These are phyloP conservation scores for Dichomitus squalens DNA, from an alignment of 1,284 basidiomycete species.

Conservation along the genomic window DNA sequence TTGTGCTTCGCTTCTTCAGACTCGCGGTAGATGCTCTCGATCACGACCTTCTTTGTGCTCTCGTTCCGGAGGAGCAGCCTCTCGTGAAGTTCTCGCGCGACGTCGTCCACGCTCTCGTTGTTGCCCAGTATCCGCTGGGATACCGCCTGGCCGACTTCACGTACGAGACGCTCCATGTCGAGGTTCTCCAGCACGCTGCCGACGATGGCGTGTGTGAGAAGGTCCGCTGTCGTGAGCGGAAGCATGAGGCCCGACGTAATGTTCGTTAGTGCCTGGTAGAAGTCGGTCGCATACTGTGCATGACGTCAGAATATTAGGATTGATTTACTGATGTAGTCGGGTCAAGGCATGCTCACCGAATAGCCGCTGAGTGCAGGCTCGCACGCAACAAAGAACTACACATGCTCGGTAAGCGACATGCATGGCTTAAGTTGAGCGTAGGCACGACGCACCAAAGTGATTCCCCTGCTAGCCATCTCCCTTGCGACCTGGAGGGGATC, in stretches of 20 bases:
- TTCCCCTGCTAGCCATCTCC: slow-evolving; percentile 88
- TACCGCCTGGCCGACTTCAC: slow-evolving; percentile 92
- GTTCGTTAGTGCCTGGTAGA: slow-evolving; percentile 90
- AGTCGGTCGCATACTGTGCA: slow-evolving; percentile 86
- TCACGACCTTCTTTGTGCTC: slow-evolving; percentile 94
- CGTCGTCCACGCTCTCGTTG: slow-evolving; percentile 94
- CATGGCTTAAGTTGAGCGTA: background rate
- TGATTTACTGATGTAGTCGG: slow-evolving; percentile 1
- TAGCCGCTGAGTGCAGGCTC: slow-evolving; percentile 96
- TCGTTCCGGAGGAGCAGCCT: slow-evolving; percentile 91
- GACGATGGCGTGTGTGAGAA: slow-evolving; percentile 97
- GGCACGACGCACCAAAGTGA: slow-evolving; percentile 71
- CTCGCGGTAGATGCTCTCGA: slow-evolving; percentile 96
- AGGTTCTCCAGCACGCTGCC: slow-evolving; percentile 97
- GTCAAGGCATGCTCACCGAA: slow-evolving; percentile 54
- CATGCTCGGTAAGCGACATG: slow-evolving; percentile 3
- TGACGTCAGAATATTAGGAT: slow-evolving; percentile 28
- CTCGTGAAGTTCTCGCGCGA: slow-evolving; percentile 92
- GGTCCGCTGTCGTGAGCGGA: slow-evolving; percentile 93
- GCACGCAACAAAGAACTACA: slow-evolving; percentile 95
- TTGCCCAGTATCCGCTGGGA: slow-evolving; percentile 89
- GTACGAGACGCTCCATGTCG: slow-evolving; percentile 96
- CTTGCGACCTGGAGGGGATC: slow-evolving; percentile 91
- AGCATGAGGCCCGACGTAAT: slow-evolving; percentile 96
- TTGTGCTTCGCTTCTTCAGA: slow-evolving; percentile 90